A percentile compares a stretch with the other conserved stretches of the same genome.
Evolutionary conservation across 257 asterid genomes (phyloP).

Genomic region (Linaria vulgaris): DNA sequence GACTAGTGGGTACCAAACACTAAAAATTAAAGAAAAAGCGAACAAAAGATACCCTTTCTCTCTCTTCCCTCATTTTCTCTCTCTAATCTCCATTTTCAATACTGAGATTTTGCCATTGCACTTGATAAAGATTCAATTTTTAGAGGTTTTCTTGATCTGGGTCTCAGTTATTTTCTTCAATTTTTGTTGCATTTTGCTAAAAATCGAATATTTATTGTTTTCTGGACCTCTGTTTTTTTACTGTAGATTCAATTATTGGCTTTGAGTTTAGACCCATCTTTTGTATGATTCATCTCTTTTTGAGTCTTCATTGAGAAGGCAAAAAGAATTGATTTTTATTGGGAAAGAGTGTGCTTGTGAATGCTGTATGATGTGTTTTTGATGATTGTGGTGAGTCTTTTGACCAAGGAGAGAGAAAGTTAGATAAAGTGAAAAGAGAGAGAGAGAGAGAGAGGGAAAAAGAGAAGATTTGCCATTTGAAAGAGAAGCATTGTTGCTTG

Average conservation of each 20-base stretch:
- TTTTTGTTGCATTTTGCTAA: constrained; percentile 24
- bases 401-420: constrained; percentile 52
- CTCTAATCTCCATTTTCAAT: constrained; percentile 33
- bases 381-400: constrained; percentile 52
- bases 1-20: constrained; percentile 23
- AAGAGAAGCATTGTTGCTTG: constrained; percentile 46
- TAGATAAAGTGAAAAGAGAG: constrained; percentile 26
- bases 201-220: constrained; percentile 20
- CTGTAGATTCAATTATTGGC: constrained; percentile 21
- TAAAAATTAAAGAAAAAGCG: constrained; percentile 23
- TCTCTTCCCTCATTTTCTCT: constrained; percentile 22
- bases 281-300: constrained; percentile 26
- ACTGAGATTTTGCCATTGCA: constrained; percentile 2
- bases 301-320: constrained; percentile 38
- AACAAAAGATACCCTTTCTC: constrained; percentile 42
- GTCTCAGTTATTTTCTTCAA: constrained; percentile 18
- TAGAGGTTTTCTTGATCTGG: constrained; percentile 32
- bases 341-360: constrained; percentile 42
- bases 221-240: constrained; percentile 27
- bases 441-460: background rate
- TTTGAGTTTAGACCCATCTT: constrained; percentile 11
- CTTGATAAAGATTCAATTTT: constrained; percentile 26
- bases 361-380: constrained; percentile 43
- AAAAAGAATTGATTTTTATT: constrained; percentile 28
- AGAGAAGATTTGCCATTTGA: constrained; percentile 28